Percentiles rank a stretch among this genome's conserved stretches.
Conservation (phyloP, 805 yeast species). For the Yarrowia osloensis region DNA sequence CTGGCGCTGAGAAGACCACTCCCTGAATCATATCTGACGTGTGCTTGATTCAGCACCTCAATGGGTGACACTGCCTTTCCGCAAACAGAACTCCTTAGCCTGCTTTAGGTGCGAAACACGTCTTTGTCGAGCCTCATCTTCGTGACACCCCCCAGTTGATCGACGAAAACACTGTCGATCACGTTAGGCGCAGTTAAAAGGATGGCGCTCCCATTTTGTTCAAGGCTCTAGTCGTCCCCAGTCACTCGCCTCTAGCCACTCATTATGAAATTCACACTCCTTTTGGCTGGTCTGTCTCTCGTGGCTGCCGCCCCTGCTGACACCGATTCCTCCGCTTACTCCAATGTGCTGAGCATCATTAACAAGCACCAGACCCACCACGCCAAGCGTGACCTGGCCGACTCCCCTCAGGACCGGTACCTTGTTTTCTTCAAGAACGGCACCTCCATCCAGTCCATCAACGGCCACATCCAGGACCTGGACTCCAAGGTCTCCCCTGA, state of each 20-base stretch:
- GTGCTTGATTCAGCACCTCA: neutral
- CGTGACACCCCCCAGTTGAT: constrained; percentile 23
- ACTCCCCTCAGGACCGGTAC: constrained; percentile 13
- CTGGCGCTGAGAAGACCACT: neutral
- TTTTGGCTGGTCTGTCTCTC: constrained; percentile 22
- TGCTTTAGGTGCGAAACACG: neutral
- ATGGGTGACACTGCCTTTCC: neutral
- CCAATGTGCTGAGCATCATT: constrained; percentile 17
- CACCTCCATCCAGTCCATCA: constrained; percentile 19
- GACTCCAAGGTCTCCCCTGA: constrained; percentile 1
- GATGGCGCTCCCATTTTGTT: neutral
- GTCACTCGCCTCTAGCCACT: constrained; percentile 9
- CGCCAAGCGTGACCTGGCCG: constrained; percentile 17
- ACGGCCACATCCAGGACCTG: constrained; percentile 14
- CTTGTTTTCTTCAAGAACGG: constrained; percentile 22
- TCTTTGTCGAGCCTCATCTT: neutral
- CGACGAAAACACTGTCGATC: constrained; percentile 30
- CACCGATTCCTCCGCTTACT: constrained; percentile 18
- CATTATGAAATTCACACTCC: constrained; percentile 26
- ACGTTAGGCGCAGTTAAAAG: constrained; percentile 10
- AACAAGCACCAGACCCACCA: constrained; percentile 25
- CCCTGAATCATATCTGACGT: neutral
- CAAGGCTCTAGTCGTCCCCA: neutral
- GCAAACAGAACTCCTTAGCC: neutral
- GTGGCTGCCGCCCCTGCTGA: constrained; percentile 26